These are phyloP conservation scores for Cytospora schulzeri DNA, from an alignment of 2,329 filamentous ascomycete genomes.

Conservation along the genomic window DNA sequence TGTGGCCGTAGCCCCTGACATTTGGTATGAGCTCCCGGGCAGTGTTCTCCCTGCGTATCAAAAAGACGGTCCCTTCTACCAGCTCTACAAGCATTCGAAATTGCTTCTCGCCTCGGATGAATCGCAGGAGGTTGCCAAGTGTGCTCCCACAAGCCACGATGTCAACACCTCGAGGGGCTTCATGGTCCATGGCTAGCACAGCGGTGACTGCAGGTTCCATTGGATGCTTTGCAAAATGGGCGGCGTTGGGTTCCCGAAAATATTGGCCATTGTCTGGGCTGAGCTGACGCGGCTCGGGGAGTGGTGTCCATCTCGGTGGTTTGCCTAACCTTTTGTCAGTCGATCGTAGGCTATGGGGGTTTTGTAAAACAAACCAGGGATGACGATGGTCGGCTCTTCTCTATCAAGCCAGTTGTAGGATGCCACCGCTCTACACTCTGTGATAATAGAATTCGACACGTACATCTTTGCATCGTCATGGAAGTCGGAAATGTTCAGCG, in stretches of 20 bases:
- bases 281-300: conserved; percentile 37
- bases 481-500: conserved; percentile 26
- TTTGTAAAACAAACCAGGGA: conserved; percentile 36
- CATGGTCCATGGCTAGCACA: conserved; percentile 41
- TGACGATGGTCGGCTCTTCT: conserved; percentile 33
- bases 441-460: conserved; percentile 31
- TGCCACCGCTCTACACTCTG: conserved; percentile 32
- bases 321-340: conserved; percentile 41
- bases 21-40: conserved; percentile 57
- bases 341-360: background rate
- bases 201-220: conserved; percentile 50
- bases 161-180: conserved; percentile 47
- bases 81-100: conserved; percentile 63
- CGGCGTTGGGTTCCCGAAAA: conserved; percentile 58
- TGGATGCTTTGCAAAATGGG: conserved; percentile 51
- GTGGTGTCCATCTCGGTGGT: conserved; percentile 54
- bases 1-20: conserved; percentile 65
- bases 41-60: conserved; percentile 63
- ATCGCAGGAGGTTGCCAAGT: conserved; percentile 62
- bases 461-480: conserved; percentile 25
- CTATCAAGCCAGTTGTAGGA: conserved; percentile 44
- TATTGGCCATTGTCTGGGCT: conserved; percentile 50
- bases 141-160: conserved; percentile 64
- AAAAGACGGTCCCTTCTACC: conserved; percentile 60
- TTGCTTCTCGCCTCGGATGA: conserved; percentile 45